These are phyloP conservation scores for Gaeumannomyces sp. DNA, from an alignment of 2,329 filamentous ascomycete genomes.

Conservation along the genomic window DNA sequence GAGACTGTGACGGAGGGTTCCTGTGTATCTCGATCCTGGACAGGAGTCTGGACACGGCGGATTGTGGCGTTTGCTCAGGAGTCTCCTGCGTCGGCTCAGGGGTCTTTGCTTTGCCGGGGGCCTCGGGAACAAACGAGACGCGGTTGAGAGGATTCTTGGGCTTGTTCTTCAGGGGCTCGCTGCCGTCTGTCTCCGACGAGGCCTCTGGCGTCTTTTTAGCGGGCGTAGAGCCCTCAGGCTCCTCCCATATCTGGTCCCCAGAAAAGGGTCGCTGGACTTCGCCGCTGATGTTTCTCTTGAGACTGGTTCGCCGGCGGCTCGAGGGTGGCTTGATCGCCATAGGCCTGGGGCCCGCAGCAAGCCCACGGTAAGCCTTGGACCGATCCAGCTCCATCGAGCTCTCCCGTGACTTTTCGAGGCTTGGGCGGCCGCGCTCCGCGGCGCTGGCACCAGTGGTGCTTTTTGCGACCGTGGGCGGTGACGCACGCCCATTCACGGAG, in stretches of 20 bases:
- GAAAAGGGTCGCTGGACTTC: slow-evolving; percentile 62
- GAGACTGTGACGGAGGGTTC: slow-evolving; percentile 77
- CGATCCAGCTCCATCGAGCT: slow-evolving; percentile 14
- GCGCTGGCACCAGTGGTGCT: slow-evolving; percentile 16
- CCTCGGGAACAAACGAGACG: slow-evolving; percentile 47
- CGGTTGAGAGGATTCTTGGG: slow-evolving; percentile 60
- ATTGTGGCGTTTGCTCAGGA: not conserved
- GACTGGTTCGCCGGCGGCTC: slow-evolving; percentile 54
- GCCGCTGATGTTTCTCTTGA: slow-evolving; percentile 64
- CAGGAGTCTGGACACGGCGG: slow-evolving; percentile 29
- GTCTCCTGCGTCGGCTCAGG: not conserved
- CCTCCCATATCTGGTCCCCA: slow-evolving; percentile 82
- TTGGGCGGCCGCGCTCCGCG: slow-evolving; percentile 22
- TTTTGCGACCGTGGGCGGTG: not conserved
- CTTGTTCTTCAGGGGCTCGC: slow-evolving; percentile 49
- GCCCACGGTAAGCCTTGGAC: slow-evolving; percentile 35
- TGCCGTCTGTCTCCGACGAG: slow-evolving; percentile 12
- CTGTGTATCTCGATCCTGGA: slow-evolving; percentile 62
- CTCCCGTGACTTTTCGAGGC: slow-evolving; percentile 25
- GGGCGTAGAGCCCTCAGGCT: slow-evolving; percentile 53
- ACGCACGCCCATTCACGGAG: slow-evolving; percentile 23
- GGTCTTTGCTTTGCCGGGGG: slow-evolving; percentile 22
- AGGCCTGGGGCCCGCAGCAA: slow-evolving; percentile 25
- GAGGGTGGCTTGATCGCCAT: slow-evolving; percentile 23
- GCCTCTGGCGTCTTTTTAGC: slow-evolving; percentile 17